Evolutionary conservation across 2,329 filamentous ascomycete genomes (phyloP).

Genomic region (Pseudogymnoascus sp.): DNA sequence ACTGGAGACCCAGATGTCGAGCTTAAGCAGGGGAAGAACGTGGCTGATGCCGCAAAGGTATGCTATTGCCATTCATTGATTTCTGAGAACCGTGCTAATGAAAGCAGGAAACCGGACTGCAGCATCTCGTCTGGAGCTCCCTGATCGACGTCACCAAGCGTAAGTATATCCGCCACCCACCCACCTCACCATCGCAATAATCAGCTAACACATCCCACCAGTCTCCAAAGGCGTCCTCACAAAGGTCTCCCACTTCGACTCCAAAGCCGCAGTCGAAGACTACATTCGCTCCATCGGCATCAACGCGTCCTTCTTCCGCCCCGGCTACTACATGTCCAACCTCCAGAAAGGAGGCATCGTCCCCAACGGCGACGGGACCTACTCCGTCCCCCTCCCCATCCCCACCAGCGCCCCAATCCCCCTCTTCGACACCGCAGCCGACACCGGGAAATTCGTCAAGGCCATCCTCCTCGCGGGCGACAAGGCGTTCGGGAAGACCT

Average conservation of each 20-base stretch:
- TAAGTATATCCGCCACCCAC: conserved; percentile 21
- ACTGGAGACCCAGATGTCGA: conserved; percentile 35
- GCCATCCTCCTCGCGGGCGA: conserved; percentile 29
- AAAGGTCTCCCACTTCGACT: conserved; percentile 33
- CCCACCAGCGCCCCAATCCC: conserved; percentile 28
- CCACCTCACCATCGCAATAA: background rate
- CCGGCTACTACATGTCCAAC: conserved; percentile 48
- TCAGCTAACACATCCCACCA: conserved; percentile 18
- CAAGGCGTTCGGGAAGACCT: conserved; percentile 35
- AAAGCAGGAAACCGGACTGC: conserved; percentile 33
- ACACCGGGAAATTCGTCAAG: conserved; percentile 31
- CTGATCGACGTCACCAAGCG: conserved; percentile 35
- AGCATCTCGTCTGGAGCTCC: conserved; percentile 42
- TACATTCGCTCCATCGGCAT: conserved; percentile 33
- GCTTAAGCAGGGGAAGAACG: conserved; percentile 40
- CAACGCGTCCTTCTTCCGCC: conserved; percentile 41
- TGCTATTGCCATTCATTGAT: background rate
- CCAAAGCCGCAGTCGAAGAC: conserved; percentile 34
- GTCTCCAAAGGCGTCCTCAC: conserved; percentile 35
- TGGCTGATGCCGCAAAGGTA: conserved; percentile 41
- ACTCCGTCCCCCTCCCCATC: conserved; percentile 21
- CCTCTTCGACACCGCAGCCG: conserved; percentile 28
- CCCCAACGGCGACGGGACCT: conserved; percentile 26
- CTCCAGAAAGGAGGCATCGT: conserved; percentile 22
- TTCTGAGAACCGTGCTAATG: background rate